Evolutionary conservation across 768 basidiomycete species (phyloP).

Genomic region (Podaxis sp.): DNA sequence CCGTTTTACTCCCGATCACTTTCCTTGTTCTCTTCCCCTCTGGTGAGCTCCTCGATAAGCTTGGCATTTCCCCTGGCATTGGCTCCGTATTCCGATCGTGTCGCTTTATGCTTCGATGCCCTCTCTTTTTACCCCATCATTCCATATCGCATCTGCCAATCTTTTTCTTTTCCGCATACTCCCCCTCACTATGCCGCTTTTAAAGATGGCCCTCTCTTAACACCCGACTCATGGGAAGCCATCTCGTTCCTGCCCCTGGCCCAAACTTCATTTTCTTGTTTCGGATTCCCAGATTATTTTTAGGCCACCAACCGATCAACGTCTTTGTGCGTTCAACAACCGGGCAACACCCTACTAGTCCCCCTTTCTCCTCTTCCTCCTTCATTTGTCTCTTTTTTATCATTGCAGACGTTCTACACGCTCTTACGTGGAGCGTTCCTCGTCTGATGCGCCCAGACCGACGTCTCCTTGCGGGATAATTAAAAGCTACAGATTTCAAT

Average conservation of each 20-base stretch:
- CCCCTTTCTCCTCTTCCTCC: not conserved
- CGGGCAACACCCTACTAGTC: not conserved
- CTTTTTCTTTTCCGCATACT: not conserved
- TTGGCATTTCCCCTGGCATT: not conserved
- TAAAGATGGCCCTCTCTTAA: not conserved
- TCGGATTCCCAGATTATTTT: not conserved
- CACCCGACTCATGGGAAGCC: too few relatives aligned
- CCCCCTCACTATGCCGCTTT: not conserved
- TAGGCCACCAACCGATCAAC: not conserved
- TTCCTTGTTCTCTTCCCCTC: not conserved
- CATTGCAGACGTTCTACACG: not conserved
- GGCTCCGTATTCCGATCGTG: not conserved
- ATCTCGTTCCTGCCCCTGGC: not conserved
- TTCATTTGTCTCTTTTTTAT: not conserved
- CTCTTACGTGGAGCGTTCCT: too few relatives aligned
- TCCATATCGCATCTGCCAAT: not conserved
- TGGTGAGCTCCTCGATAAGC: not conserved
- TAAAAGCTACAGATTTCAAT: too few relatives aligned
- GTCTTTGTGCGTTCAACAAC: not conserved
- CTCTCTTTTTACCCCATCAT: not conserved
- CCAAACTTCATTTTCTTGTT: not conserved
- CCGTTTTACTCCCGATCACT: not conserved
- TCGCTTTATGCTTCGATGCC: slow-evolving; percentile 1
- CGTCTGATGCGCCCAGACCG: too few relatives aligned
- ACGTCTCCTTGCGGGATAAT: too few relatives aligned